Percentiles rank a stretch among this genome's conserved stretches.
These are phyloP conservation scores for Solanum hybrid DNA, from an alignment of 305 asterid genomes.

Conservation along the genomic window DNA sequence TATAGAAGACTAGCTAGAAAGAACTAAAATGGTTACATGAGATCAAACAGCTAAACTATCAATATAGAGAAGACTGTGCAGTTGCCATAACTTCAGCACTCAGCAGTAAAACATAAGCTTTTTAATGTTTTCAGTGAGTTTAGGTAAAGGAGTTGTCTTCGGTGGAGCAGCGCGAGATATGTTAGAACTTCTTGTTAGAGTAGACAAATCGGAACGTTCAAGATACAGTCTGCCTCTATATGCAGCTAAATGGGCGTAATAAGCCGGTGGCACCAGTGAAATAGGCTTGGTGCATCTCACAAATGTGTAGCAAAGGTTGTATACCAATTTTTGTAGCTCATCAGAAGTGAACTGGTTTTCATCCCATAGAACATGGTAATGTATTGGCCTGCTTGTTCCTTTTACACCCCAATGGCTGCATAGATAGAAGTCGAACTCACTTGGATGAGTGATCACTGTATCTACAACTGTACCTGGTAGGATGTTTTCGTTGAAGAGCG, in stretches of 20 bases:
- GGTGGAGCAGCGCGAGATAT: constrained; percentile 58
- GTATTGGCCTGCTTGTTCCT: constrained; percentile 89
- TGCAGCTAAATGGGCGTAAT: constrained; percentile 92
- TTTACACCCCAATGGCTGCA: constrained; percentile 91
- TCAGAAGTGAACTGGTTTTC: constrained; percentile 80
- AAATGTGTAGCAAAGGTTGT: constrained; percentile 86
- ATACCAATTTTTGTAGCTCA: constrained; percentile 74
- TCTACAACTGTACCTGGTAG: constrained; percentile 95
- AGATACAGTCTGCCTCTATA: constrained; percentile 83
- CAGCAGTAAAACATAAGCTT: constrained; percentile 91
- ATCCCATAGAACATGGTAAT: constrained; percentile 82
- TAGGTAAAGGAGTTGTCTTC: constrained; percentile 62
- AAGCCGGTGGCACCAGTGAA: constrained; percentile 91
- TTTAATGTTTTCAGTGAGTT: constrained; percentile 67
- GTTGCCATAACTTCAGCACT: constrained; percentile 26
- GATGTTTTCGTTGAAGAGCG: constrained; percentile 43
- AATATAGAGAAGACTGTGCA: neutral
- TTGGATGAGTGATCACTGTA: constrained; percentile 67
- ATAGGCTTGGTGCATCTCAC: constrained; percentile 92
- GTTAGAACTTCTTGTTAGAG: constrained; percentile 14
- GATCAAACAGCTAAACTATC: neutral
- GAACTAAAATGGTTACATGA: neutral
- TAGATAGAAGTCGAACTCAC: constrained; percentile 82
- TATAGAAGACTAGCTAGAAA: neutral
- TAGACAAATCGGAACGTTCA: constrained; percentile 40